Evolutionary conservation across 1,284 basidiomycete species (phyloP).

Genomic region (Rhodotorula mucilaginosa): DNA sequence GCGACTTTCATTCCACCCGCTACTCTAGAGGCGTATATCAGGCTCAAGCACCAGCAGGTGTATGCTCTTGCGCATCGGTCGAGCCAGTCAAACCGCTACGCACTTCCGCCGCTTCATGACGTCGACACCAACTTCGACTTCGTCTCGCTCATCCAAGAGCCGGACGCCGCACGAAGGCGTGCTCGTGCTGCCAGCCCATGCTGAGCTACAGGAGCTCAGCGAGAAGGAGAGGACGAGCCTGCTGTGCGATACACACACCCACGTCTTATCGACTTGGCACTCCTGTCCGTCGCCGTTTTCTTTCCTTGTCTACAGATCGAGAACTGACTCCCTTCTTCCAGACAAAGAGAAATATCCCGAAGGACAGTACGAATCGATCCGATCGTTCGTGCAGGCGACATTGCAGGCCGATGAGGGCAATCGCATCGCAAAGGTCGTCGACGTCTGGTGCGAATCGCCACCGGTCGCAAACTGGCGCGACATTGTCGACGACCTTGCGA

Average conservation of each 20-base stretch:
- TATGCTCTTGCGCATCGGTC: not conserved
- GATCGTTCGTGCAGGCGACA: slow-evolving; percentile 64
- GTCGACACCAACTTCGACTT: not conserved
- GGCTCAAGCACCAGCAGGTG: not conserved
- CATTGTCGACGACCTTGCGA: slow-evolving; percentile 25
- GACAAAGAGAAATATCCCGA: slow-evolving; percentile 56
- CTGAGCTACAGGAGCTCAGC: not conserved
- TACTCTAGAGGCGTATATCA: not conserved
- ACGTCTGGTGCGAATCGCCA: slow-evolving; percentile 79
- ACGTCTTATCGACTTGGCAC: slow-evolving; percentile 66
- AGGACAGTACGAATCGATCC: slow-evolving; percentile 57
- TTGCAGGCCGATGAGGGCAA: slow-evolving; percentile 48
- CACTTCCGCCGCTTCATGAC: not conserved
- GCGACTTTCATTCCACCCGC: too few relatives aligned
- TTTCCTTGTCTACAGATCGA: not conserved
- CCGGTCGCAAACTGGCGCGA: slow-evolving; percentile 58
- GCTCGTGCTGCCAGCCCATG: slow-evolving; percentile 20
- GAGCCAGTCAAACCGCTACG: not conserved
- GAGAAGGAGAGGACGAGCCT: slow-evolving; percentile 5
- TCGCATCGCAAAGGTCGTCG: slow-evolving; percentile 57
- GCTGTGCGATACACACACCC: slow-evolving; percentile 76
- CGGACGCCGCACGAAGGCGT: slow-evolving; percentile 15
- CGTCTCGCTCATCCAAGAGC: not conserved
- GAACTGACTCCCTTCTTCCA: not conserved
- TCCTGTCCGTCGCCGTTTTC: slow-evolving; percentile 53